Base-by-base conservation (phyloP, 148 eudicot genomes). In the Silene latifolia region DNA sequence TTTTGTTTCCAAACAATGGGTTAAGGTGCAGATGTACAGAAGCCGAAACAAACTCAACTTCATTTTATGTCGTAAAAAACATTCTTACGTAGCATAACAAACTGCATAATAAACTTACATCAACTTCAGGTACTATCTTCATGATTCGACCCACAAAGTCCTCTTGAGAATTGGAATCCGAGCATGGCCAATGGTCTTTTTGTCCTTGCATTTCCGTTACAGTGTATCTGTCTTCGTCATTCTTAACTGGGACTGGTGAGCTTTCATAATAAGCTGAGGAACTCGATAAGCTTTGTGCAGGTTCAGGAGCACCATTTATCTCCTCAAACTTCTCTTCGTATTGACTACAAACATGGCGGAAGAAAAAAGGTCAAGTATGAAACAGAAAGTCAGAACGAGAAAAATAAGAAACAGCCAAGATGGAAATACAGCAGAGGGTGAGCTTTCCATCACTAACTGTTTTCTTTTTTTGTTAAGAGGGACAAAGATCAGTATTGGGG, bases 271-370 rank as follows among this genome's bases (percentile, higher is more conserved):
- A 61, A 21, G 70, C 80, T 72, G 90, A 82, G 29, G 82, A 80
- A 74, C 89, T 84, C 65, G 90, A 90, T 72, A 80, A 57, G 62
- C 78, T 83, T 24, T 83, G 76, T 73, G 84, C 78, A 48, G 80
- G 87, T 72, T 85, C 96, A 39, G 44, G 44, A 48, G 23, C 87
- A 75, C 83, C 91, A 87, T 88, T 85, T 44, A 84, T 81, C 82
- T 94, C 96, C 82, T 93, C 98, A 83, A 91, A 85, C 69, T 89
- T 91, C 81, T 93, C 98, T 86, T 93, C 98, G 83, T 91, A 93
- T 87, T 91, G 97, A 85, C 98, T 93, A 39, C 44, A 39, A 39
- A 39, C 44, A 39, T 39, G 9, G 9, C 6, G 44, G 44, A 39
- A 39, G 44, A 39, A 39, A 39, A 39, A 39, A 39, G 44, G 8